These are phyloP conservation scores for Albugo laibachii DNA, from an alignment of 352 stramenopile species.

Conservation along the genomic window DNA sequence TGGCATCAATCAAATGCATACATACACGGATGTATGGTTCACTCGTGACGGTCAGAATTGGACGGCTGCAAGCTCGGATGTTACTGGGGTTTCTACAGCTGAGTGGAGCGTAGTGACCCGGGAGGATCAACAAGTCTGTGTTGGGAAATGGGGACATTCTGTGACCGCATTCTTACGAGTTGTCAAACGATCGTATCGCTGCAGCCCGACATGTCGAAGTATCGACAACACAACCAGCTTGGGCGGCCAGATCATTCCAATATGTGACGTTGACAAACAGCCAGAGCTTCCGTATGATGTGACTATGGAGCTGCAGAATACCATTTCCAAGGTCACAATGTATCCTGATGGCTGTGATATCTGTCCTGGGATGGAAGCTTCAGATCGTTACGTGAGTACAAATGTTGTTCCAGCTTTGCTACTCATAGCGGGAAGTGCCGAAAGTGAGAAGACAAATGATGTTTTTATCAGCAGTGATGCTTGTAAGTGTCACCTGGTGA, in stretches of 20 bases:
- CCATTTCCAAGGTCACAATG: constrained; percentile 25
- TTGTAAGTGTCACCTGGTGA: constrained; percentile 13
- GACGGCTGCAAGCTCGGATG: constrained; percentile 34
- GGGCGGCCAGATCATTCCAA: constrained; percentile 32
- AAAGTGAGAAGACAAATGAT: constrained; percentile 52
- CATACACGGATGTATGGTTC: constrained; percentile 56
- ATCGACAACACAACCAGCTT: constrained; percentile 22
- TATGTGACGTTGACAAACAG: constrained; percentile 19
- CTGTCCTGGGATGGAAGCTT: constrained; percentile 15
- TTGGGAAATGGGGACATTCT: constrained; percentile 52
- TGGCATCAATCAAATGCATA: constrained; percentile 47
- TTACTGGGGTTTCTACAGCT: constrained; percentile 41
- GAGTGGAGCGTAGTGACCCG: constrained; percentile 53
- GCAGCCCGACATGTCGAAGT: constrained; percentile 24
- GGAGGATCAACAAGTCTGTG: constrained; percentile 23
- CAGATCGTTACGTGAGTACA: constrained; percentile 28
- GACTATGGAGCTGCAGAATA: constrained; percentile 18
- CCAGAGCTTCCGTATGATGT: constrained; percentile 15
- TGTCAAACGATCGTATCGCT: constrained; percentile 33
- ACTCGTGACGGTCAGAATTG: constrained; percentile 36
- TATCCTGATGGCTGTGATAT: constrained; percentile 49
- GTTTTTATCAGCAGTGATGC: constrained; percentile 39
- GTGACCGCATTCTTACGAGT: constrained; percentile 29
- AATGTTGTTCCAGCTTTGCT: constrained; percentile 34
- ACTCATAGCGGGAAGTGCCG: constrained; percentile 46